A percentile compares a stretch with the other conserved stretches of the same genome.
Evolutionary conservation across 352 stramenopile genomes (phyloP).

Genomic region (Peronospora farinosa): DNA sequence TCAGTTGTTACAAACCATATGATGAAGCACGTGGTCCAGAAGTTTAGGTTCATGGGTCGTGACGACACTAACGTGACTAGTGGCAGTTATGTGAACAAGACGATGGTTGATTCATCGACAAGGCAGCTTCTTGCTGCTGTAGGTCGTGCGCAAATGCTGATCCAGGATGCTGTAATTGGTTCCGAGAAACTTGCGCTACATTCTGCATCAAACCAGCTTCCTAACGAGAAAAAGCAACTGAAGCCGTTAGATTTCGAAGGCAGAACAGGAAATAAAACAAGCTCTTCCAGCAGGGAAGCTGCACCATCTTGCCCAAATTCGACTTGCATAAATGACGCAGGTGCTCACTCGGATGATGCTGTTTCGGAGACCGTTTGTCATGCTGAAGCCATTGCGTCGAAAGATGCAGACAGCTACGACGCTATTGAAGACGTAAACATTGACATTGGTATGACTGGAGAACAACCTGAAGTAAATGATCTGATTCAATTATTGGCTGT

Average conservation of each 20-base stretch:
- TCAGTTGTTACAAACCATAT: slow-evolving; percentile 34
- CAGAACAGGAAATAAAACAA: not conserved
- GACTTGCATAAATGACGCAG: not conserved
- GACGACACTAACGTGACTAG: not conserved
- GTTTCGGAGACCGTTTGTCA: not conserved
- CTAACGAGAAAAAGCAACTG: slow-evolving; percentile 18
- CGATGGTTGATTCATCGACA: slow-evolving; percentile 12
- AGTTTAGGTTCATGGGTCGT: slow-evolving; percentile 3
- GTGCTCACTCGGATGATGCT: not conserved
- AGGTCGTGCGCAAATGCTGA: slow-evolving; percentile 27
- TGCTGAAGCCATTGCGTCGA: not conserved
- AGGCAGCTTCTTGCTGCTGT: slow-evolving; percentile 26
- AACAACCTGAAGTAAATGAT: slow-evolving; percentile 49
- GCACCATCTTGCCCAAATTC: not conserved
- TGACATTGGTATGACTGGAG: slow-evolving; percentile 3
- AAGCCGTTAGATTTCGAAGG: slow-evolving; percentile 1
- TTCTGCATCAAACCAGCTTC: slow-evolving; percentile 35
- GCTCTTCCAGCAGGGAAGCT: slow-evolving; percentile 3
- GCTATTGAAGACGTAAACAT: slow-evolving; percentile 3
- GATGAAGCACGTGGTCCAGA: slow-evolving; percentile 29
- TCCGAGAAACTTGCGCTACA: slow-evolving; percentile 43
- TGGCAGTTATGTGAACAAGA: not conserved
- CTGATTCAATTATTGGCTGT: slow-evolving; percentile 57
- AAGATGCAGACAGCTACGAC: not conserved
- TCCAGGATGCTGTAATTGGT: slow-evolving; percentile 23